These are phyloP conservation scores for Neurospora intermedia DNA, from an alignment of 495 filamentous ascomycete genomes.

Conservation along the genomic window DNA sequence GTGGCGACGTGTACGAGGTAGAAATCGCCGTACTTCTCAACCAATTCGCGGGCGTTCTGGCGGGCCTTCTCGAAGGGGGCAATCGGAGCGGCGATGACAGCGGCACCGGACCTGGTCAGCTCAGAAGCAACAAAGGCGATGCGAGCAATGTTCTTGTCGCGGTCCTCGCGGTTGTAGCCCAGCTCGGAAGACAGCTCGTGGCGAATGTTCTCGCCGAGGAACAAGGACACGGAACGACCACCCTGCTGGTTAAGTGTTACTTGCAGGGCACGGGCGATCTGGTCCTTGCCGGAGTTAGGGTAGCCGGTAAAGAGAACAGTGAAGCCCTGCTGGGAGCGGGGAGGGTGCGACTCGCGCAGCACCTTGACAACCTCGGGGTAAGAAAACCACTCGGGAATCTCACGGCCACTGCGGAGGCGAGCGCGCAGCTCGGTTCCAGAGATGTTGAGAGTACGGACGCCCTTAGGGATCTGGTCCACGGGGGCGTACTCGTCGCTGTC, in stretches of 20 bases:
- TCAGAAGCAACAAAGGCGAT: slow-evolving; percentile 95
- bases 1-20: slow-evolving; percentile 94
- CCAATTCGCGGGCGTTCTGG: slow-evolving; percentile 63
- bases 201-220: slow-evolving; percentile 92
- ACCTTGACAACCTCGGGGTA: slow-evolving; percentile 98
- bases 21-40: slow-evolving; percentile 82
- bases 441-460: slow-evolving; percentile 88
- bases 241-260: slow-evolving; percentile 98
- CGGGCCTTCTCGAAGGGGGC: slow-evolving; percentile 79
- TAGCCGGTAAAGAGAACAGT: slow-evolving; percentile 97
- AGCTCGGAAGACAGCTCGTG: slow-evolving; percentile 88
- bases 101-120: slow-evolving; percentile 82
- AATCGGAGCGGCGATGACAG: slow-evolving; percentile 96
- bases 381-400: slow-evolving; percentile 99
- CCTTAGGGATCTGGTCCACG: slow-evolving; percentile 74
- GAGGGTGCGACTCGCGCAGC: slow-evolving; percentile 86
- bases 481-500: slow-evolving; percentile 94
- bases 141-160: slow-evolving; percentile 89
- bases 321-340: slow-evolving; percentile 84
- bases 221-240: slow-evolving; percentile 83
- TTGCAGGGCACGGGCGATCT: slow-evolving; percentile 88
- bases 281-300: slow-evolving; percentile 93
- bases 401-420: slow-evolving; percentile 76
- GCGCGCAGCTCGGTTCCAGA: slow-evolving; percentile 90
- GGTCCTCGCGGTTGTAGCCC: slow-evolving; percentile 87